phyloP scores from a whole-genome alignment of 1,139 yeast genomes.

The Sugiyamaella paludigena region DNA sequence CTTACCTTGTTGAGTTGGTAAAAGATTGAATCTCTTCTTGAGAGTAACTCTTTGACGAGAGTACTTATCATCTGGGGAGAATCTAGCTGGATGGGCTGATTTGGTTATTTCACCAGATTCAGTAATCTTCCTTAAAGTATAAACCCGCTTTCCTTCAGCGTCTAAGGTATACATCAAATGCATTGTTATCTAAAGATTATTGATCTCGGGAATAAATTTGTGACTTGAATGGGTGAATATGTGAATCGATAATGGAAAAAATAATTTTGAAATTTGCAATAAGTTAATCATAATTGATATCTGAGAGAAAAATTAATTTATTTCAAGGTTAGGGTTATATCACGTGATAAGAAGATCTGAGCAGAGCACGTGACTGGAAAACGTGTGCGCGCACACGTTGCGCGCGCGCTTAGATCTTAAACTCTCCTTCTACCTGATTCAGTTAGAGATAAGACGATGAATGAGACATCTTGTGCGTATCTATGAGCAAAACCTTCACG shows the following conservation, averaged over 20 bases:
- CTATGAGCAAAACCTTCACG: no score
- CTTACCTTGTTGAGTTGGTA: constrained; percentile 74
- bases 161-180: constrained; percentile 98
- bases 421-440: no score
- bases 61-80: constrained; percentile 98
- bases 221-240: no score
- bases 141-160: constrained; percentile 90
- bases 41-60: constrained; percentile 98
- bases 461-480: no score
- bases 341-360: no score
- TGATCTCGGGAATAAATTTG: not conserved
- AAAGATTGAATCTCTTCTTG: constrained; percentile 87
- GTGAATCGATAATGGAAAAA: not conserved
- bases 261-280: not conserved
- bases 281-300: no score
- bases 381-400: no score
- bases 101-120: constrained; percentile 91
- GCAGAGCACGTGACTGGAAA: no score
- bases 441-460: no score
- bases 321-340: no score
- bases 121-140: constrained; percentile 82
- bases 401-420: no score
- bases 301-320: not conserved
- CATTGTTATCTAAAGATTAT: constrained; percentile 47
- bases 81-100: constrained; percentile 99